Conservation (phyloP, 768 basidiomycete genomes). For the Agrocybe chaxingu region DNA sequence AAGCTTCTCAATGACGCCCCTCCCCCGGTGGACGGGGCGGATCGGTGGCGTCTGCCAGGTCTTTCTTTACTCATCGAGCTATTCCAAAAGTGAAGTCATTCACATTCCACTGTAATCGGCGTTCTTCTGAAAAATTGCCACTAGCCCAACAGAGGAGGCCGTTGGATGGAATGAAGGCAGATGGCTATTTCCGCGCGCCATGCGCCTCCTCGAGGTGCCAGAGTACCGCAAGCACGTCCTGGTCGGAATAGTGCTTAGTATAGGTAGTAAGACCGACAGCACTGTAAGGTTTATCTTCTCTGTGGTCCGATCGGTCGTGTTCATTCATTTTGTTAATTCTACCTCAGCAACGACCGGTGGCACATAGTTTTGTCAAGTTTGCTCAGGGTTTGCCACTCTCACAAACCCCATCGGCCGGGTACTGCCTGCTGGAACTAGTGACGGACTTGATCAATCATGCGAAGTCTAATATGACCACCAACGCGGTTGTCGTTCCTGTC, state of each 20-base stretch:
- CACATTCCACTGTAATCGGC: background rate
- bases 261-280: conserved; percentile 82
- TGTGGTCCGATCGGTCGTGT: background rate
- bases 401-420: conserved; percentile 25
- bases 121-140: conserved; percentile 3
- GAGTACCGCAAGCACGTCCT: conserved; percentile 64
- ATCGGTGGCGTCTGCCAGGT: conserved; percentile 53
- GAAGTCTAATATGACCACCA: conserved; percentile 52
- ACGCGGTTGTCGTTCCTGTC: conserved; percentile 78
- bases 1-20: conserved; percentile 44
- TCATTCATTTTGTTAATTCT: conserved; percentile 10
- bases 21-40: conserved; percentile 36
- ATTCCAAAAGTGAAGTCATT: conserved; percentile 44
- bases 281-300: conserved; percentile 53
- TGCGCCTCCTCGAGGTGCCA: conserved; percentile 59
- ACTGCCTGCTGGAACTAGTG: conserved; percentile 50
- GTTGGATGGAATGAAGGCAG: conserved; percentile 65
- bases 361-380: conserved; percentile 59
- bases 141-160: conserved; percentile 21
- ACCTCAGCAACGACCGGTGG: conserved; percentile 64
- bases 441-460: conserved; percentile 57
- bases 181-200: conserved; percentile 74
- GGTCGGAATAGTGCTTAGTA: conserved; percentile 70
- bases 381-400: conserved; percentile 47
- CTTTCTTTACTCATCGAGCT: conserved; percentile 45